Evolutionary conservation across 768 basidiomycete genomes (phyloP).

Genomic region (Collybia sordida): DNA sequence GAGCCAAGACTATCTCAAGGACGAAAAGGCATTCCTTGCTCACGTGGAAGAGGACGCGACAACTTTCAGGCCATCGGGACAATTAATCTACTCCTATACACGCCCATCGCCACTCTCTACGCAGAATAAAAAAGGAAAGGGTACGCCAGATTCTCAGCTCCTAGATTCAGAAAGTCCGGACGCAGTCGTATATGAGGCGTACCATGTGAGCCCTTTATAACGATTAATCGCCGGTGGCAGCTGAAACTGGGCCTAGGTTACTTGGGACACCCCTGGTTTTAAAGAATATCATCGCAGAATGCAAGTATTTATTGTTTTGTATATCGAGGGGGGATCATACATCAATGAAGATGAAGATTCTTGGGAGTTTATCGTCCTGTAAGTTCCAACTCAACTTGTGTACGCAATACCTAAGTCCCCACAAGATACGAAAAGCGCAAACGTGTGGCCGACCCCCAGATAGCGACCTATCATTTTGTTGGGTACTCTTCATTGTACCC

Average conservation of each 20-base stretch:
- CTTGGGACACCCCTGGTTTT: constrained; percentile 86
- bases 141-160: constrained; percentile 33
- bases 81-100: constrained; percentile 74
- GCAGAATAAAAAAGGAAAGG: constrained; percentile 55
- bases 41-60: constrained; percentile 78
- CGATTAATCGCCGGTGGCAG: not conserved
- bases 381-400: constrained; percentile 26
- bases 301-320: constrained; percentile 93
- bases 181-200: constrained; percentile 82
- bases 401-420: not conserved
- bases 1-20: constrained; percentile 67
- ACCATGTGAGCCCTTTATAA: constrained; percentile 62
- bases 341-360: constrained; percentile 90
- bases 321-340: constrained; percentile 95
- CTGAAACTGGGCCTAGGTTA: constrained; percentile 49
- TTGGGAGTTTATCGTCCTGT: constrained; percentile 94
- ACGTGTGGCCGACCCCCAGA: constrained; percentile 46
- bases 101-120: constrained; percentile 43
- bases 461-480: constrained; percentile 81
- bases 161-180: constrained; percentile 54
- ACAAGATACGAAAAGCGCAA: constrained; percentile 83
- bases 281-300: constrained; percentile 87
- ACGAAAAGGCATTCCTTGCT: constrained; percentile 63
- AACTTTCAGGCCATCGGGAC: constrained; percentile 75
- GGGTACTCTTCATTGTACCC: constrained; percentile 95